Conservation (phyloP, 129 eudicot genomes). For the Gnaphalium uliginosum region DNA sequence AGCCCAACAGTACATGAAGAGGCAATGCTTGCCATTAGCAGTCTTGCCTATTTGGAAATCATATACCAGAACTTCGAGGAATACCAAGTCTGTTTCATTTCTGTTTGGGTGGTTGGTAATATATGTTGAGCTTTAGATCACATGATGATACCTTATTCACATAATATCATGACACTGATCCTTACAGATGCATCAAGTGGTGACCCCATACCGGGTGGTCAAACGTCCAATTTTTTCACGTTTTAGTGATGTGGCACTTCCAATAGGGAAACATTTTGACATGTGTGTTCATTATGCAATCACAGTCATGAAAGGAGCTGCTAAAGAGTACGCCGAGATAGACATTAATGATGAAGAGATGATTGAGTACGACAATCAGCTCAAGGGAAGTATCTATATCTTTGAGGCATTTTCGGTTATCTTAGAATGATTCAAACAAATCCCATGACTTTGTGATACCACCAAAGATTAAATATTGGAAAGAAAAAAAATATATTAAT, state of each 20-base stretch:
- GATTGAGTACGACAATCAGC: slow-evolving; percentile 78
- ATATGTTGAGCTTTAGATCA: slow-evolving; percentile 87
- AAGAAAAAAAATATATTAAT: no score
- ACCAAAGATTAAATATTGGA: no score
- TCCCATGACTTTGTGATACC: no score
- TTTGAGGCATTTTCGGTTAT: slow-evolving; percentile 90
- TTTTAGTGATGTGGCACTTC: slow-evolving; percentile 92
- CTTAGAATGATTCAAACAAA: slow-evolving; percentile 67
- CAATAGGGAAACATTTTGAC: slow-evolving; percentile 87
- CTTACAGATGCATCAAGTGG: slow-evolving; percentile 73
- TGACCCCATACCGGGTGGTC: slow-evolving; percentile 70
- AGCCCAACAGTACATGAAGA: slow-evolving; percentile 92
- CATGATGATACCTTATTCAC: slow-evolving; percentile 72
- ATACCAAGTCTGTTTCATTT: slow-evolving; percentile 79
- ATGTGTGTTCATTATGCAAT: slow-evolving; percentile 61
- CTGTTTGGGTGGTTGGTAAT: slow-evolving; percentile 93
- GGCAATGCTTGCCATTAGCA: slow-evolving; percentile 94
- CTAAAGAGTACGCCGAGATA: slow-evolving; percentile 71
- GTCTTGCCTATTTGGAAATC: slow-evolving; percentile 81
- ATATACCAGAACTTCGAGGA: slow-evolving; percentile 88
- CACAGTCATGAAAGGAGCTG: slow-evolving; percentile 85
- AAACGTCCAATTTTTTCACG: slow-evolving; percentile 92
- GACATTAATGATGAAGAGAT: slow-evolving; percentile 72
- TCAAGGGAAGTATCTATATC: slow-evolving; percentile 76
- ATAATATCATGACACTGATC: slow-evolving; percentile 72